phyloP scores from a whole-genome alignment of 306 rosid genomes.

The Lathyrus oleraceus region DNA sequence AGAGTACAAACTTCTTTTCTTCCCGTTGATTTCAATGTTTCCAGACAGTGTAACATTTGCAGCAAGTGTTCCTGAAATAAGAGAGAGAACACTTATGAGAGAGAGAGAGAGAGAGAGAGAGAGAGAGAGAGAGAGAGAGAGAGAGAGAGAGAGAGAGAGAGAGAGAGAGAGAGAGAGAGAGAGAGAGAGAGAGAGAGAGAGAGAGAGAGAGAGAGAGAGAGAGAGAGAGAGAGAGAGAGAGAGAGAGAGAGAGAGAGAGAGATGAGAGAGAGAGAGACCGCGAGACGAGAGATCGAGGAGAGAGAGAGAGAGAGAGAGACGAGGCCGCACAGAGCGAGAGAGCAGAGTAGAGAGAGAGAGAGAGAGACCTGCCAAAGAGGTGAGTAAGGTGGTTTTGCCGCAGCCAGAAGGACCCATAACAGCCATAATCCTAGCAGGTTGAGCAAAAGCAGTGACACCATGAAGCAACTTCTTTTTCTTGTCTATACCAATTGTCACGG shows the following conservation, averaged over 20 bases:
- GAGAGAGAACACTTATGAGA: neutral
- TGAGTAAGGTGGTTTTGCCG: conserved; percentile 72
- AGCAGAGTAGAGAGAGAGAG: neutral
- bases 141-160: too few relatives aligned
- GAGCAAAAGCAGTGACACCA: conserved; percentile 56
- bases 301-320: too few relatives aligned
- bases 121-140: too few relatives aligned
- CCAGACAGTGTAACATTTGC: conserved; percentile 50
- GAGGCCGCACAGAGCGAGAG: too few relatives aligned
- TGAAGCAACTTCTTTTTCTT: conserved; percentile 42
- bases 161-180: neutral
- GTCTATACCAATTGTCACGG: conserved; percentile 37
- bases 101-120: neutral
- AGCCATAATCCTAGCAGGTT: conserved; percentile 59
- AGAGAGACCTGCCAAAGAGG: conserved; percentile 46
- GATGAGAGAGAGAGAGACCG: neutral
- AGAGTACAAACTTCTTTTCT: conserved; percentile 41
- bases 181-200: neutral
- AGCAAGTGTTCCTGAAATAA: conserved; percentile 40
- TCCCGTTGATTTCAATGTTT: conserved; percentile 52
- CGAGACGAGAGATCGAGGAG: too few relatives aligned
- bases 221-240: too few relatives aligned
- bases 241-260: neutral
- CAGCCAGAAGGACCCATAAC: conserved; percentile 81
- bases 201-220: too few relatives aligned